These are phyloP conservation scores for Fomitopsis serialis DNA, from an alignment of 768 basidiomycete genomes.

Conservation along the genomic window DNA sequence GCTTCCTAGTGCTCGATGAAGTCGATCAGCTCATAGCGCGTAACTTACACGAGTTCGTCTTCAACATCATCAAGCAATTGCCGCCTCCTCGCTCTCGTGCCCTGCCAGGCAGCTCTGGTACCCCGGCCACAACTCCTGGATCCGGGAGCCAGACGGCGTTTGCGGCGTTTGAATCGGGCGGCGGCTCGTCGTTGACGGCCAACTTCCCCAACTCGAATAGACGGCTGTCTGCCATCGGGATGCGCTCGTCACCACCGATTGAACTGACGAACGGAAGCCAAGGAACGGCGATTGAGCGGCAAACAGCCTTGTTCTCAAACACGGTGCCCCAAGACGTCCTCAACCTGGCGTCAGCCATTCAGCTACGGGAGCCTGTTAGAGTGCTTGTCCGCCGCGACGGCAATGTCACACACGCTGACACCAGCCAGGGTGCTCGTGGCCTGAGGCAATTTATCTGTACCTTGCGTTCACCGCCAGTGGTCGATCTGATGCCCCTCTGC, in stretches of 20 bases:
- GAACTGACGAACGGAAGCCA: slow-evolving; percentile 27
- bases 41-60: slow-evolving; percentile 92
- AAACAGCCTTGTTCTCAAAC: slow-evolving; percentile 94
- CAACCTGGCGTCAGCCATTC: slow-evolving; percentile 89
- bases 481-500: slow-evolving; percentile 43
- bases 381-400: slow-evolving; percentile 95
- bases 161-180: slow-evolving; percentile 24
- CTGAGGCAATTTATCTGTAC: slow-evolving; percentile 96
- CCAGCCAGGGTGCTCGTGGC: slow-evolving; percentile 70
- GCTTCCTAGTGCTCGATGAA: slow-evolving; percentile 94
- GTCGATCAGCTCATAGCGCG: slow-evolving; percentile 97
- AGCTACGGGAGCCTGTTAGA: slow-evolving; percentile 92
- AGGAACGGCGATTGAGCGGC: slow-evolving; percentile 58
- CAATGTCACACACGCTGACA: slow-evolving; percentile 66
- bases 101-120: slow-evolving; percentile 33
- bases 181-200: slow-evolving; percentile 21
- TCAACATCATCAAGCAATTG: slow-evolving; percentile 86
- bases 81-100: slow-evolving; percentile 78
- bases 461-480: slow-evolving; percentile 89
- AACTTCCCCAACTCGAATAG: slow-evolving; percentile 37
- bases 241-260: slow-evolving; percentile 40
- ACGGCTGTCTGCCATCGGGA: slow-evolving; percentile 52
- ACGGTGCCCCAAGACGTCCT: slow-evolving; percentile 98
- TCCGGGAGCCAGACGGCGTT: slow-evolving; percentile 37
- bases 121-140: slow-evolving; percentile 32